These are phyloP conservation scores for Pseudogymnoascus sp. DNA, from an alignment of 2,329 filamentous ascomycete species.

Conservation along the genomic window DNA sequence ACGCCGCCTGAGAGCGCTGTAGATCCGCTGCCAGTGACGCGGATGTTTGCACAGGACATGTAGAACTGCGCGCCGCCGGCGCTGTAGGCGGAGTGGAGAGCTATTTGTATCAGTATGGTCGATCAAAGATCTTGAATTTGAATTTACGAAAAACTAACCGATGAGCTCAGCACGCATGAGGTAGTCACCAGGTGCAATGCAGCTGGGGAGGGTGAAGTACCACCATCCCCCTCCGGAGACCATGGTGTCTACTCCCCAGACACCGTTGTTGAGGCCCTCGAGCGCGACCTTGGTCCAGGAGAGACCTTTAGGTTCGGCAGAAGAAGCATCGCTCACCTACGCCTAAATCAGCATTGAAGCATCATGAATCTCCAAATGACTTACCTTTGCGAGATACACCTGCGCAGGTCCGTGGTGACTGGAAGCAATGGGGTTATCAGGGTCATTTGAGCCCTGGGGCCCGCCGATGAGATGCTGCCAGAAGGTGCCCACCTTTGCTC, in stretches of 20 bases:
- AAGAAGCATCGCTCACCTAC: slow-evolving; percentile 33
- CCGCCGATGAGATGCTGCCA: slow-evolving; percentile 47
- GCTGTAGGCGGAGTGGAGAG: slow-evolving; percentile 30
- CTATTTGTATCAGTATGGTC: slow-evolving; percentile 24
- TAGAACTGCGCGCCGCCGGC: slow-evolving; percentile 30
- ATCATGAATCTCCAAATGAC: not conserved
- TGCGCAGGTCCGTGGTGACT: slow-evolving; percentile 39
- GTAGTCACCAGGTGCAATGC: slow-evolving; percentile 47
- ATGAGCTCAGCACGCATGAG: slow-evolving; percentile 48
- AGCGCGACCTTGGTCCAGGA: slow-evolving; percentile 44
- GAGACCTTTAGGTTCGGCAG: slow-evolving; percentile 19
- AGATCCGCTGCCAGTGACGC: slow-evolving; percentile 38
- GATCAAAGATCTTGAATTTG: slow-evolving; percentile 40
- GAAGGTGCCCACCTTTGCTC: slow-evolving; percentile 41
- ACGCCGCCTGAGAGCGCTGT: slow-evolving; percentile 34
- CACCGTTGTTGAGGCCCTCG: slow-evolving; percentile 19
- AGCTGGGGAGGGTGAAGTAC: slow-evolving; percentile 43
- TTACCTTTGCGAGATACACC: slow-evolving; percentile 39
- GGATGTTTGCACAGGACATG: slow-evolving; percentile 36
- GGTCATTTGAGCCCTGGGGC: slow-evolving; percentile 35
- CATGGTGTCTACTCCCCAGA: slow-evolving; percentile 24
- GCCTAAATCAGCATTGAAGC: not conserved
- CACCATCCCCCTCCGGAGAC: slow-evolving; percentile 35
- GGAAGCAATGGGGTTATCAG: slow-evolving; percentile 42
- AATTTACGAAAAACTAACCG: slow-evolving; percentile 38